Percentiles rank a stretch among this genome's conserved stretches.
These are phyloP conservation scores for Prototheca wickerhamii DNA, from an alignment of 163 green algal genomes.

Conservation along the genomic window DNA sequence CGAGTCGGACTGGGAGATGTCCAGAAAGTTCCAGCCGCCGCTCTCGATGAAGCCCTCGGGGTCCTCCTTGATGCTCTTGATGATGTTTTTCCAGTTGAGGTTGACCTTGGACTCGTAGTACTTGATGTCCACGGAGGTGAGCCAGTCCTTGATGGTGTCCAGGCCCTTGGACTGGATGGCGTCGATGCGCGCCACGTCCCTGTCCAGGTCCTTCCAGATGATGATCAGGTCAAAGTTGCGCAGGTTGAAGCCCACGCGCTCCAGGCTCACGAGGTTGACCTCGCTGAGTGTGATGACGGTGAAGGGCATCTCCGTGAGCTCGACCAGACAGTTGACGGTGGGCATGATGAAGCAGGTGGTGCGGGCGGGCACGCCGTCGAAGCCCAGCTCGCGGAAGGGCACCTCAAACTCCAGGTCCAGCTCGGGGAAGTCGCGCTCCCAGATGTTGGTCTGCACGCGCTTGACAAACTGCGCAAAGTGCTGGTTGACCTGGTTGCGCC, in stretches of 20 bases:
- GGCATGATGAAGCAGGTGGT: slow-evolving; percentile 81
- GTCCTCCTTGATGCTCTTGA: slow-evolving; percentile 92
- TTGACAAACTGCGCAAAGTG: slow-evolving; percentile 85
- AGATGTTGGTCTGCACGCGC: slow-evolving; percentile 82
- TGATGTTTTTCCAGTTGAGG: slow-evolving; percentile 95
- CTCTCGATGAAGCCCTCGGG: slow-evolving; percentile 87
- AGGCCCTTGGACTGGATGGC: slow-evolving; percentile 77
- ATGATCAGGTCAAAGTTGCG: slow-evolving; percentile 99
- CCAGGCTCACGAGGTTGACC: slow-evolving; percentile 80
- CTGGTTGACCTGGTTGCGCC: slow-evolving; percentile 89
- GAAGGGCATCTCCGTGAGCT: slow-evolving; percentile 94
- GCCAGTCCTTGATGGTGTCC: slow-evolving; percentile 95
- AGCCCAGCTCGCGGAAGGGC: slow-evolving; percentile 91
- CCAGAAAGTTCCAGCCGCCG: slow-evolving; percentile 95
- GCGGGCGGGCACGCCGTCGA: slow-evolving; percentile 81
- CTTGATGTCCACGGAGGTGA: slow-evolving; percentile 91
- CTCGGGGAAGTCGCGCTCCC: slow-evolving; percentile 76
- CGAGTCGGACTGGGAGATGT: slow-evolving; percentile 69
- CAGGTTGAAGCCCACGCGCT: slow-evolving; percentile 96
- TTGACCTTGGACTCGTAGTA: slow-evolving; percentile 98
- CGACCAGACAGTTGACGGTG: slow-evolving; percentile 94
- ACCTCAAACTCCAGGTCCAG: slow-evolving; percentile 94
- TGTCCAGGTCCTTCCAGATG: slow-evolving; percentile 89
- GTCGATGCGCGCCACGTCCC: slow-evolving; percentile 83
- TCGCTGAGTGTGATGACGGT: slow-evolving; percentile 66